Base-by-base conservation (phyloP, 331 rosid species). In the Arachis monticola region DNA sequence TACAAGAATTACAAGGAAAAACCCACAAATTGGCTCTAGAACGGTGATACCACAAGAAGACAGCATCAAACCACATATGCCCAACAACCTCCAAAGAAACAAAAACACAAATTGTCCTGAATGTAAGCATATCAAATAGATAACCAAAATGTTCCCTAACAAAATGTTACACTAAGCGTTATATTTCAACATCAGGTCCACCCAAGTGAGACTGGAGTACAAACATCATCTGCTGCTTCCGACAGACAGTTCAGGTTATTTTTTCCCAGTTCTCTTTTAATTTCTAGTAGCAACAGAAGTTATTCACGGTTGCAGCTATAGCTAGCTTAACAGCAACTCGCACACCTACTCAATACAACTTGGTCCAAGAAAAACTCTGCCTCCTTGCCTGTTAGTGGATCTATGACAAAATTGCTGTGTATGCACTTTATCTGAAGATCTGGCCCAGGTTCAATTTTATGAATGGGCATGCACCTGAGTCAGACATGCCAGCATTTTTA, bases 331-430 rank as follows among this genome's bases (percentile, higher is more conserved):
- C 69, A 95, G 88, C 86, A 95, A 88, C 89, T 80, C 89, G 92
- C 99, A 72, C 99, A 70, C 82, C 91, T 10, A 92, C 99, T 92
- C 99, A 67, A 95, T 92, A 83, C 96, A 89, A 81, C 88, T 82
- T 87, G 97, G 75, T 92, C 96, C 84, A 95, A 86, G 55, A 58
- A 75, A 79, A 95, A 82, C 72, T 92, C 94, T 72, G 98, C 97
- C 79, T 90, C 98, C 86, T 86, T 92, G 86, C 92, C 93, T 4
- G 94, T 89, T 77, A 77, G 77, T 2, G 99, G 98, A 85, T 95
- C 99, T 81, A 95, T 89, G 62, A 87, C 93, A 84, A 95, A 95
- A 73, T 84, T 78, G 83, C 88, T 95, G 79, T 90, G 97, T 71
- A 82, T 56, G 83, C 97, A 95, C 79, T 85, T 95, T 74, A 95